Conservation (phyloP, 2,329 filamentous ascomycete genomes). For the Hortaea werneckii region DNA sequence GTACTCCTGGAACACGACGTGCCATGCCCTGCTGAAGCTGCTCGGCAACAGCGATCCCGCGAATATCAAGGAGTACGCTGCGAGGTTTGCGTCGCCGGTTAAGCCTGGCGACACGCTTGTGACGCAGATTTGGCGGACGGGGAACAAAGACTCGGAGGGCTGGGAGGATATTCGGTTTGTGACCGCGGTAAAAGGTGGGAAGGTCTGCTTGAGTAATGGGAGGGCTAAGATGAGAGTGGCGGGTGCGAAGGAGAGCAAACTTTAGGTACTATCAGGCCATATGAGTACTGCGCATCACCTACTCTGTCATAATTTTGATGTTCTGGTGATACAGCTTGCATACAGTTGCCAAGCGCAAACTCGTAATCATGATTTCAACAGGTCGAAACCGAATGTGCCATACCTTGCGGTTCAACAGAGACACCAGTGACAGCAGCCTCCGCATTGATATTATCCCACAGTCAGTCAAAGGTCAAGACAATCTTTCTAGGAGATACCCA, state of each 20-base stretch:
- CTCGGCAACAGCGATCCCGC: slow-evolving; percentile 67
- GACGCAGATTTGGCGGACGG: slow-evolving; percentile 71
- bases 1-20: slow-evolving; percentile 73
- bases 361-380: too few species aligned
- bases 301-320: too few species aligned
- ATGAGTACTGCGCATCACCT: neutral
- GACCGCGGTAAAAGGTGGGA: slow-evolving; percentile 66
- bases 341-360: too few species aligned
- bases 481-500: too few species aligned
- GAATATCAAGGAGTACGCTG: slow-evolving; percentile 82
- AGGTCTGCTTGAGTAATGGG: slow-evolving; percentile 80
- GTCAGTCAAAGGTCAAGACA: too few species aligned
- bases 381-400: too few species aligned
- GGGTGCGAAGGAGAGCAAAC: slow-evolving; percentile 45
- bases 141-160: slow-evolving; percentile 50
- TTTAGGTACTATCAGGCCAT: slow-evolving; percentile 33
- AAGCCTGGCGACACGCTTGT: slow-evolving; percentile 73
- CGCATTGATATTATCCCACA: too few species aligned
- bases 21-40: slow-evolving; percentile 60
- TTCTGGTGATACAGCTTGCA: too few species aligned
- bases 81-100: slow-evolving; percentile 76
- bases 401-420: too few species aligned
- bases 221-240: slow-evolving; percentile 64
- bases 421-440: too few species aligned
- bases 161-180: slow-evolving; percentile 80